These are phyloP conservation scores for Thielaviopsis ethacetica DNA, from an alignment of 2,329 filamentous ascomycete species.

Conservation along the genomic window DNA sequence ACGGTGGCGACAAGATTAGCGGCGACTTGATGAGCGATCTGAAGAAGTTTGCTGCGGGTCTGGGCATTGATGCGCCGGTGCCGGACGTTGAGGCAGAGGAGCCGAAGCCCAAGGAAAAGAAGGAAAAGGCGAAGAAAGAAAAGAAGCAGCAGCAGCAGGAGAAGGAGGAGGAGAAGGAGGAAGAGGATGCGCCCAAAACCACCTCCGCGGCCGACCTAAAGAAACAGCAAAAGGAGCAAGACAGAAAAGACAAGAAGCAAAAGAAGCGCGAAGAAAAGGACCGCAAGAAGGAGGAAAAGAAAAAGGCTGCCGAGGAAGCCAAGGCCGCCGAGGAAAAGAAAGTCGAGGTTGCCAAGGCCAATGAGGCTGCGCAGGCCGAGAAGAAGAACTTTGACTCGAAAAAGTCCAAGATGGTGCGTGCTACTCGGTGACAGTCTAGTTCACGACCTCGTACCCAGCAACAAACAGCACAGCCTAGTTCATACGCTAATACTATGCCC, in stretches of 20 bases:
- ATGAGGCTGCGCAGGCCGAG: slow-evolving; percentile 17
- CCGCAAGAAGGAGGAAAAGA: slow-evolving; percentile 8
- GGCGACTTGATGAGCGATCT: slow-evolving; percentile 5
- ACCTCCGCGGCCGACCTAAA: slow-evolving; percentile 3
- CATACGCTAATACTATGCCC: slow-evolving; percentile 18
- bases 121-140: background rate
- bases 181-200: slow-evolving; percentile 15
- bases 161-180: slow-evolving; percentile 20
- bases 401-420: slow-evolving; percentile 22
- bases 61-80: slow-evolving; percentile 9
- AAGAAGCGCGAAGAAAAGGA: slow-evolving; percentile 10
- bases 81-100: slow-evolving; percentile 2
- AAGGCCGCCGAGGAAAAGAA: slow-evolving; percentile 17
- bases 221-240: slow-evolving; percentile 19
- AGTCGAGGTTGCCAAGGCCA: slow-evolving; percentile 19
- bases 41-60: slow-evolving; percentile 7
- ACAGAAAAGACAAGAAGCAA: slow-evolving; percentile 18
- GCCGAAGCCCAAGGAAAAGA: background rate
- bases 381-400: slow-evolving; percentile 19
- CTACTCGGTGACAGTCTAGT: background rate
- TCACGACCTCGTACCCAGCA: too few relatives aligned
- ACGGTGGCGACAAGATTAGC: slow-evolving; percentile 15
- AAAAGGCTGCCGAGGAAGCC: slow-evolving; percentile 7
- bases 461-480: too few relatives aligned
- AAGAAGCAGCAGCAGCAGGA: background rate